Percentiles rank a stretch among this genome's conserved stretches.
These are phyloP conservation scores for Saccharomycodes ludwigii DNA, from an alignment of 805 yeast genomes.

Conservation along the genomic window DNA sequence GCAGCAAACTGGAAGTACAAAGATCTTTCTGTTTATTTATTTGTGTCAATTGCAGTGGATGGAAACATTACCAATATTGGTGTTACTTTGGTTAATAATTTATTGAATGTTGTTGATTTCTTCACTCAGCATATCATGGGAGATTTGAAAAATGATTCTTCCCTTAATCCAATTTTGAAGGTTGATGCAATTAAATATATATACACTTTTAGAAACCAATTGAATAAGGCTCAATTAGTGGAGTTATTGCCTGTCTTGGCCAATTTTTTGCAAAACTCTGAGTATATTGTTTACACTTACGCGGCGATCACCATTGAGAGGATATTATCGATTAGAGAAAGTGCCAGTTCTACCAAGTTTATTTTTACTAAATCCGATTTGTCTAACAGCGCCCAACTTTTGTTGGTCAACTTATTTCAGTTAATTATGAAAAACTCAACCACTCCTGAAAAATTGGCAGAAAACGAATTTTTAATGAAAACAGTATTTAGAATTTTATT, in stretches of 20 bases:
- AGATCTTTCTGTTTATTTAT: slow-evolving; percentile 77
- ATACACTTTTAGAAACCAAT: slow-evolving; percentile 81
- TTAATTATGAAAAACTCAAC: slow-evolving; percentile 46
- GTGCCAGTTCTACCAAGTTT: slow-evolving; percentile 33
- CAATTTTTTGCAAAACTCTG: slow-evolving; percentile 48
- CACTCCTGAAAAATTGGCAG: slow-evolving; percentile 85
- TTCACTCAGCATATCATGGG: slow-evolving; percentile 72
- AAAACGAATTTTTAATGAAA: slow-evolving; percentile 87
- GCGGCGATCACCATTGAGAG: slow-evolving; percentile 89
- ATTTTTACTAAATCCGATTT: slow-evolving; percentile 69
- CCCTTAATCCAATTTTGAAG: slow-evolving; percentile 59
- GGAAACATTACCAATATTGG: slow-evolving; percentile 83
- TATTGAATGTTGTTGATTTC: slow-evolving; percentile 78
- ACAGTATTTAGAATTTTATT: slow-evolving; percentile 73
- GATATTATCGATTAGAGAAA: slow-evolving; percentile 62
- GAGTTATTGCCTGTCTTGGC: slow-evolving; percentile 73
- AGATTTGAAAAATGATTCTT: slow-evolving; percentile 49
- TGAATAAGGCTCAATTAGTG: slow-evolving; percentile 71
- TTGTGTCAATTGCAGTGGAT: slow-evolving; percentile 82
- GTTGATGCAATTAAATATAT: slow-evolving; percentile 91
- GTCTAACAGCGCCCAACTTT: slow-evolving; percentile 43
- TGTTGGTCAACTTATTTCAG: slow-evolving; percentile 54
- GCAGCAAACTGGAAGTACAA: slow-evolving; percentile 66
- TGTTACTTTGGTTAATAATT: slow-evolving; percentile 70
- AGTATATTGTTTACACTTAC: slow-evolving; percentile 82